Evolutionary conservation across 306 rosid genomes (phyloP).

Genomic region (Ziziphus jujuba): DNA sequence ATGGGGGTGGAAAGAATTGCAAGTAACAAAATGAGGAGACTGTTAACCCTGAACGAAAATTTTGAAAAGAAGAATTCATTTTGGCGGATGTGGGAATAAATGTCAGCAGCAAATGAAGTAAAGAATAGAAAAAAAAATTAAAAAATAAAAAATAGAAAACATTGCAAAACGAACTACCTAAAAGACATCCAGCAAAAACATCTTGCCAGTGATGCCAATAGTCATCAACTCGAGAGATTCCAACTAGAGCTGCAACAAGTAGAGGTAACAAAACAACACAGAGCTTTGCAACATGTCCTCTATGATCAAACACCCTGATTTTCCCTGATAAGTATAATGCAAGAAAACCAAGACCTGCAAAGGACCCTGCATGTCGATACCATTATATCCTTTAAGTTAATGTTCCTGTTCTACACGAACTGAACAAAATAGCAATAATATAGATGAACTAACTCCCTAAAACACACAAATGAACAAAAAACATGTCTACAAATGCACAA

Average conservation of each 20-base stretch:
- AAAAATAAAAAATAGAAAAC: neutral
- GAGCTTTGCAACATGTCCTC: slow-evolving; percentile 81
- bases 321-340: slow-evolving; percentile 86
- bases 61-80: slow-evolving; percentile 30
- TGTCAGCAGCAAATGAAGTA: neutral
- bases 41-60: slow-evolving; percentile 53
- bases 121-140: neutral
- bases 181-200: slow-evolving; percentile 78
- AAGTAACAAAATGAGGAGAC: slow-evolving; percentile 84
- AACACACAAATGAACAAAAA: slow-evolving; percentile 4
- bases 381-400: slow-evolving; percentile 14
- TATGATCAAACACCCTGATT: slow-evolving; percentile 70
- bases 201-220: slow-evolving; percentile 99
- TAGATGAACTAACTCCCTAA: too few relatives aligned
- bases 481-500: neutral
- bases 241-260: slow-evolving; percentile 73
- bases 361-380: slow-evolving; percentile 71
- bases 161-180: slow-evolving; percentile 45
- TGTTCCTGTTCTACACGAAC: slow-evolving; percentile 19
- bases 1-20: slow-evolving; percentile 95
- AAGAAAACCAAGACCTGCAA: slow-evolving; percentile 81
- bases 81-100: neutral
- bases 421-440: slow-evolving; percentile 3
- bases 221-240: slow-evolving; percentile 89
- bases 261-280: slow-evolving; percentile 68